Evolutionary conservation across 306 rosid genomes (phyloP).

Genomic region (Styphnolobium japonicum): DNA sequence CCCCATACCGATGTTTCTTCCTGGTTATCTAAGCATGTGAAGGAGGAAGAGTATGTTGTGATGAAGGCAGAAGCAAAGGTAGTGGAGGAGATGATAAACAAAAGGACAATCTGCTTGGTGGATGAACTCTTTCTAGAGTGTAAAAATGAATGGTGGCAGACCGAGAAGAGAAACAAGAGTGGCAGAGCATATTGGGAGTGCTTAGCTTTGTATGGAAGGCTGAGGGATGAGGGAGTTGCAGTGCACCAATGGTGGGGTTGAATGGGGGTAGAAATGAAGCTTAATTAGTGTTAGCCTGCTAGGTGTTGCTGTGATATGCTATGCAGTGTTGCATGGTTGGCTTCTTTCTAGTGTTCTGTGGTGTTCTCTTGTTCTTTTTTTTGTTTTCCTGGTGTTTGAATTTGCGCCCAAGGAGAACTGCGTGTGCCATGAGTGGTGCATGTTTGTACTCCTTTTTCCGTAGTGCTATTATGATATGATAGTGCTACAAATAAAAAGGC

Average conservation of each 20-base stretch:
- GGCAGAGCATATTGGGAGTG: constrained; percentile 71
- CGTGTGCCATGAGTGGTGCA: not conserved
- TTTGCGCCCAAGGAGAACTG: not conserved
- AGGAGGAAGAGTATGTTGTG: constrained; percentile 61
- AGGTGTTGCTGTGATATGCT: not conserved
- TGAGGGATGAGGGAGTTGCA: constrained; percentile 68
- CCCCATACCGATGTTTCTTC: constrained; percentile 24
- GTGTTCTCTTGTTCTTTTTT: no score
- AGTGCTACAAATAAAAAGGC: constrained; percentile 9
- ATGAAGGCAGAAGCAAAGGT: constrained; percentile 66
- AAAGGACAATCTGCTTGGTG: constrained; percentile 47
- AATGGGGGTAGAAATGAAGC: not conserved
- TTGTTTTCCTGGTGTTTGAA: not conserved
- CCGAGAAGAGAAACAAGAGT: constrained; percentile 27
- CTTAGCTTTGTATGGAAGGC: constrained; percentile 62
- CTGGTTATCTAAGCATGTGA: constrained; percentile 52
- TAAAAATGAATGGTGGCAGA: constrained; percentile 62
- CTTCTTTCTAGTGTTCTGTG: not conserved
- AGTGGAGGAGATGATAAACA: constrained; percentile 55
- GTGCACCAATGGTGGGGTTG: constrained; percentile 78
- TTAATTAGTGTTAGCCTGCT: not conserved
- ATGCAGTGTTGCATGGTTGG: not conserved
- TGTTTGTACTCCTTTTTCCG: not conserved
- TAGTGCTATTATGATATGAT: not conserved
- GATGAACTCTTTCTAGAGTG: constrained; percentile 75